Evolutionary conservation across 768 basidiomycete species (phyloP).

Genomic region (Xanthoconium stramineum): DNA sequence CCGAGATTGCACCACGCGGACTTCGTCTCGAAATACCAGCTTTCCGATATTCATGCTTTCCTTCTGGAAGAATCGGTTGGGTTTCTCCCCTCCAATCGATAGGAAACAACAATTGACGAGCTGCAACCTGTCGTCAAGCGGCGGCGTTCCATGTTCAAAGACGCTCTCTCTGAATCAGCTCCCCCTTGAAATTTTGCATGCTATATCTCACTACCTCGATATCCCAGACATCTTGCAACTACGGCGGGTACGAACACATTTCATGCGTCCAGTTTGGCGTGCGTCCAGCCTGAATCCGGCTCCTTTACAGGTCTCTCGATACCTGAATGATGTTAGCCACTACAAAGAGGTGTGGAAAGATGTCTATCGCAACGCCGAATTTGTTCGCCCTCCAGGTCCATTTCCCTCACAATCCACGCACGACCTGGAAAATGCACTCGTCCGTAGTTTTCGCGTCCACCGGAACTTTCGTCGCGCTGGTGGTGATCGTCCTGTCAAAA

Average conservation of each 20-base stretch:
- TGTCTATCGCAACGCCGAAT: conserved; percentile 11
- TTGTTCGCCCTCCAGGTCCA: conserved; percentile 19
- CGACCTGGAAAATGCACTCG: conserved; percentile 15
- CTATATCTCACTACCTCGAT: conserved; percentile 13
- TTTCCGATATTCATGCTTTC: too few relatives aligned
- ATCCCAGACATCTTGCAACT: conserved; percentile 17
- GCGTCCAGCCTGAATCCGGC: not conserved
- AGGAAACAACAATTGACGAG: too few relatives aligned
- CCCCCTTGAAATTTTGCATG: conserved; percentile 11
- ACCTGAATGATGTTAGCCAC: conserved; percentile 4
- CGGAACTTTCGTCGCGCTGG: conserved; percentile 1
- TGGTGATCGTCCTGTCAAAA: not conserved
- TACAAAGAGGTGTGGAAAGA: conserved; percentile 15
- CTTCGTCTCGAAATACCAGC: too few relatives aligned
- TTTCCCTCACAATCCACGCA: conserved; percentile 9
- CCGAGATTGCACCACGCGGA: too few relatives aligned
- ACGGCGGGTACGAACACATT: conserved; percentile 11
- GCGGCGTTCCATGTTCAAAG: not conserved
- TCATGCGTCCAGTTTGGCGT: not conserved
- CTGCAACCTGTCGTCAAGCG: not conserved
- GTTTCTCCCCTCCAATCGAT: too few relatives aligned
- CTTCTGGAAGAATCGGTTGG: too few relatives aligned
- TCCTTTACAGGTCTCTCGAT: conserved; percentile 9
- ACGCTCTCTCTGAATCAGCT: conserved; percentile 5
- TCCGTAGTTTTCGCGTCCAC: conserved; percentile 6